Evolutionary conservation across 495 filamentous ascomycete genomes (phyloP), one percentile per base, ranked within the genome.

Genomic region (Podospora fimiseda): DNA sequence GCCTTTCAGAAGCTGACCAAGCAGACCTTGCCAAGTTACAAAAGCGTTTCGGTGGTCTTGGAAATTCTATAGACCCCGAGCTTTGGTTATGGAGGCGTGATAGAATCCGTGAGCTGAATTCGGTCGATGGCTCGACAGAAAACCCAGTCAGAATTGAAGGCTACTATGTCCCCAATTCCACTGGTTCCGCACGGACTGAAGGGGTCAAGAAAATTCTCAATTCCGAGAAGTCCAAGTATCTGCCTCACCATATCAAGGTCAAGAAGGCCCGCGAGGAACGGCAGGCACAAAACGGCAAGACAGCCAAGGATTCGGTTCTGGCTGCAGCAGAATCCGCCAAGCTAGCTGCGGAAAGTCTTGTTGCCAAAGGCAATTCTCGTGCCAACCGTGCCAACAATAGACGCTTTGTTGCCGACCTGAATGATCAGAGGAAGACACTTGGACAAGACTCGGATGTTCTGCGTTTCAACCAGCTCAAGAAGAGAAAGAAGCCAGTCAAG

Each of bases 381-480:
- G 87, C 87, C 30, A 96, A 88, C 61, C 90, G 93, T 55, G 93
- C 88, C 67, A 95, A 95, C 64, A 96, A 96, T 55, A 90, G 93
- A 27, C 87, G 92, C 36, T 82, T 90, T 41, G 90, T 94, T 43
- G 91, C 91, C 18, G 92, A 96, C 57, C 88, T 98, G 60, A 91
- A 93, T 62, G 90, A 90, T 13, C 90, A 95, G 64, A 92, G 93
- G 68, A 89, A 88, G 66, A 87, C 85, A 30, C 80, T 95, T 48
- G 83, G 86, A 18, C 88, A 86, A 33, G 89, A 95, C 47, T 85
- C 87, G 30, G 91, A 95, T 61, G 88, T 87, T 41, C 78, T 99
- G 54, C 86, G 90, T 18, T 99, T 99, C 80, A 99, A 99, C 69
- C 94, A 97, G 73, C 83, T 99, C 38, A 96, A 97, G 76, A 99